These are phyloP conservation scores for Aureobasidium sp. DNA, from an alignment of 2,329 filamentous ascomycete species.

Conservation along the genomic window DNA sequence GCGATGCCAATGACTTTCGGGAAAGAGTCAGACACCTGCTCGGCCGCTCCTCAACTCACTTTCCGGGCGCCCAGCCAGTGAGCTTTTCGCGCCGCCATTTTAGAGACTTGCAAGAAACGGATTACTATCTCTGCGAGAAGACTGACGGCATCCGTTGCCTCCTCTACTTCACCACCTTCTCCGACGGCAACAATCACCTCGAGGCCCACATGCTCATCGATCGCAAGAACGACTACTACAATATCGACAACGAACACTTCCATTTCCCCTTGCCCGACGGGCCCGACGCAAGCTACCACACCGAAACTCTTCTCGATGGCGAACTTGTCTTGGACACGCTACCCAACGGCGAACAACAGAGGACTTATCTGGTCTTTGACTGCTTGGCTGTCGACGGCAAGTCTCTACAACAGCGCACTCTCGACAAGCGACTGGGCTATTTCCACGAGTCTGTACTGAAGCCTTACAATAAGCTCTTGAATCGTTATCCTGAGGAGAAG, in stretches of 20 bases:
- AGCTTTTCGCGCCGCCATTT: conserved; percentile 80
- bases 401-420: conserved; percentile 66
- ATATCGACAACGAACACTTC: conserved; percentile 59
- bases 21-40: conserved; percentile 49
- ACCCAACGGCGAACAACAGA: conserved; percentile 57
- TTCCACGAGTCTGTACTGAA: conserved; percentile 71
- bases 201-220: conserved; percentile 92
- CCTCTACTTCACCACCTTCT: conserved; percentile 70
- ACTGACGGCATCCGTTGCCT: conserved; percentile 93
- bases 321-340: conserved; percentile 85
- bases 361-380: conserved; percentile 89
- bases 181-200: conserved; percentile 27
- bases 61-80: conserved; percentile 90
- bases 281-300: conserved; percentile 58
- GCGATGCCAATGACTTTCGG: conserved; percentile 24
- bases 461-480: conserved; percentile 49
- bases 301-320: conserved; percentile 78
- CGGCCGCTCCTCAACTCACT: conserved; percentile 58
- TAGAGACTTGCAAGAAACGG: conserved; percentile 68
- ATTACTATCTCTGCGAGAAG: conserved; percentile 98
- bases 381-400: conserved; percentile 75
- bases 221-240: conserved; percentile 96
- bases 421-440: conserved; percentile 84
- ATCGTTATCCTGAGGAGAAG: conserved; percentile 62
- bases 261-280: conserved; percentile 72